Conservation (phyloP, 345 rosid species). For the Trapa incisa region DNA sequence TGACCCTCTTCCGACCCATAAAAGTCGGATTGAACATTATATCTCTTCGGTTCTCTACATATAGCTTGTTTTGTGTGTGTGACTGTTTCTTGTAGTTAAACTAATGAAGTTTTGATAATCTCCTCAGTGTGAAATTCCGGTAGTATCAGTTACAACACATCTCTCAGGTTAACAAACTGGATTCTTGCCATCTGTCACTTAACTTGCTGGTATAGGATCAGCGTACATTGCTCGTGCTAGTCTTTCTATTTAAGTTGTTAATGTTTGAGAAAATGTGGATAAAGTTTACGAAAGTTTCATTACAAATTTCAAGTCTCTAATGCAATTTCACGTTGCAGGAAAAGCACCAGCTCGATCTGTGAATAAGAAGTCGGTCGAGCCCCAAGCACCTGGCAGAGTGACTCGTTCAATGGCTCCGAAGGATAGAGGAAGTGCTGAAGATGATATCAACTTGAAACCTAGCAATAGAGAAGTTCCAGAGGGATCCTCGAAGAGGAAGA, state of each 20-base stretch:
- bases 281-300: background rate
- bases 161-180: background rate
- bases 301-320: background rate
- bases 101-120: background rate
- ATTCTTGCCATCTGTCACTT: background rate
- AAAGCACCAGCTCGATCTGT: background rate
- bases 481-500: constrained; percentile 1
- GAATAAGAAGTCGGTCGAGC: background rate
- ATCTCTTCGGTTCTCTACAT: background rate
- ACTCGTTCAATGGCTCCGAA: constrained; percentile 9
- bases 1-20: too few species aligned
- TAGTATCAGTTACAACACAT: too few species aligned
- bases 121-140: too few species aligned
- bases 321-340: too few species aligned
- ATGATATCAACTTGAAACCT: background rate
- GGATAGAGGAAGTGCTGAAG: background rate
- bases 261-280: background rate
- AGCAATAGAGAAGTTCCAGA: constrained; percentile 3
- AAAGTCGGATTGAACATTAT: background rate
- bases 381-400: constrained; percentile 5
- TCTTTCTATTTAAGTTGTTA: background rate
- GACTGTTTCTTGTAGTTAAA: background rate
- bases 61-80: background rate
- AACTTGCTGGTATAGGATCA: background rate
- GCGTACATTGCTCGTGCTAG: background rate